phyloP scores from a whole-genome alignment of 2,329 filamentous ascomycete species.

The Akanthomyces muscarius region DNA sequence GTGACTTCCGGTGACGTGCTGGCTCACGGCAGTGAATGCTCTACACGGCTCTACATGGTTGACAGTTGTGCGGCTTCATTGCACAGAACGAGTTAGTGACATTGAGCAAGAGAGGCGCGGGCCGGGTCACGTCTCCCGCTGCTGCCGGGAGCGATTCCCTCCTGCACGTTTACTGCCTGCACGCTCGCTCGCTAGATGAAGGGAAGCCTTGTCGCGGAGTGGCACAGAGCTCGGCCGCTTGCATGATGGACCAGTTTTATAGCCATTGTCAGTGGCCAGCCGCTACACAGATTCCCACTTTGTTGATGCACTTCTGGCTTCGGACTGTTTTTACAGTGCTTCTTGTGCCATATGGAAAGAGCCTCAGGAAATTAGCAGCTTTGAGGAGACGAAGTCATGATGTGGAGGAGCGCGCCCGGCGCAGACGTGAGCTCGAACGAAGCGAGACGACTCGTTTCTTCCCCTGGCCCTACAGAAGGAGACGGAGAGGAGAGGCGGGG shows the following conservation, averaged over 20 bases:
- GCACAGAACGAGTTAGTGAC: not conserved
- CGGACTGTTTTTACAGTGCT: not conserved
- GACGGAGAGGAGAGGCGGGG: not conserved
- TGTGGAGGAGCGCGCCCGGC: not conserved
- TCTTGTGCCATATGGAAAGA: not conserved
- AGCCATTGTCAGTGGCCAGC: not conserved
- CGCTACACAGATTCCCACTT: not conserved
- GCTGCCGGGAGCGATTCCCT: not conserved
- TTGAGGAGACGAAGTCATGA: not conserved
- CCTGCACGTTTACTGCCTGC: constrained; percentile 2
- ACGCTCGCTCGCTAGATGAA: not conserved
- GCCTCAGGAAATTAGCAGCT: not conserved
- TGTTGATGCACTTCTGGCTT: not conserved
- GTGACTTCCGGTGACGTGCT: not conserved
- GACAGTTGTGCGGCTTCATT: not conserved
- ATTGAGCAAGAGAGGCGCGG: not conserved
- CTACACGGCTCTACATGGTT: not conserved
- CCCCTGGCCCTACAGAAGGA: not conserved
- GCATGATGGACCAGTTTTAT: not conserved
- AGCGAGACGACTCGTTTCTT: too few relatives aligned
- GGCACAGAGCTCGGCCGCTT: not conserved
- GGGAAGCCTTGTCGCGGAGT: not conserved
- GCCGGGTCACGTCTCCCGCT: not conserved
- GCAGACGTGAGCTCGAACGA: not conserved
- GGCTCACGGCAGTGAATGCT: not conserved